Base-by-base conservation (phyloP, 371 early-diverging fungal genomes). In the Rhizopus sp. region DNA sequence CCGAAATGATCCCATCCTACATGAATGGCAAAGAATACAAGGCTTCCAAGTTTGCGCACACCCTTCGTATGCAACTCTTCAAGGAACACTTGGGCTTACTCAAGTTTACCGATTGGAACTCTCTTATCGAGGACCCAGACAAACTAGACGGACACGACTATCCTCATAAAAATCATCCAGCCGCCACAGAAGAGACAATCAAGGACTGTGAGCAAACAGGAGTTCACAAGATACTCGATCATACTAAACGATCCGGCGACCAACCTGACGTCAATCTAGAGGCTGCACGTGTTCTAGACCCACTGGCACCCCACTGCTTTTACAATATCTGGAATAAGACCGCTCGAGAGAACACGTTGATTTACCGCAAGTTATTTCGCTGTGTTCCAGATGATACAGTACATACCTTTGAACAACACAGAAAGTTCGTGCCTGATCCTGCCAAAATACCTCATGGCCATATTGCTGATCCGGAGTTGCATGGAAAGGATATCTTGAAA, bases 381-480 rank as follows among this genome's bases (percentile, higher is more conserved):
- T 91, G 91, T 62, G 87, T 94, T 1, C 96, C 96, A 7, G 96
- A 96, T 68, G 89, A 95, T 55, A 84, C 81, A 0, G 72, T 88
- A 1, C 78, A 75, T 53, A 82, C 77, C 13, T 85, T 83, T 77
- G 82, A 82, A 35, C 75, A 84, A 44, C 87, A 86, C 61, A 76
- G 81, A 30, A 62, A 70, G 23, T 88, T 88, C 60, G 65, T 85
- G 7, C 82, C 87, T 3, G 72, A 84, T 53, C 60, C 79, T 7
- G 65, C 61, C 50, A 73, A 69, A 55, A 71, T 83, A 1, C 75
- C 80, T 5, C 75, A 72, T 44, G 86, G 85, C 4, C 88, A 88
- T 65, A 75, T 83, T 15, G 84, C 77, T n/a, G 70, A 82, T 67
- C 66, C 71, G 1, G 29, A 72, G 5, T 30, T 77, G 16, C 64